These are phyloP conservation scores for Fusarium sterilihyphosum DNA, from an alignment of 2,329 filamentous ascomycete species.

Conservation along the genomic window DNA sequence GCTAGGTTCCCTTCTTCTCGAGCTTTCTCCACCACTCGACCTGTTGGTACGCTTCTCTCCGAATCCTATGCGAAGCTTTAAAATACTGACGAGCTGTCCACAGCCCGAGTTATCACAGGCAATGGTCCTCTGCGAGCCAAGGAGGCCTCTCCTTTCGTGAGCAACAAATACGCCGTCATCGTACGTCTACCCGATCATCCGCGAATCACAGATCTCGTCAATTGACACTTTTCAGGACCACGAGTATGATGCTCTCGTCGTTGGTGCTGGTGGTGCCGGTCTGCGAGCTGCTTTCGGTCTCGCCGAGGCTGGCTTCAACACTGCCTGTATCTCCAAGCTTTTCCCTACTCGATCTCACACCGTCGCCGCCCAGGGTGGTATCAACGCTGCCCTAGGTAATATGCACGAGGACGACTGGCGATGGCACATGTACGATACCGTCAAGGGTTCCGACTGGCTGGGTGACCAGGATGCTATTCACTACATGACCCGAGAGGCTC, in stretches of 20 bases:
- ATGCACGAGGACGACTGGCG: constrained; percentile 99
- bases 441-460: constrained; percentile 97
- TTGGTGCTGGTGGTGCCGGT: constrained; percentile 84
- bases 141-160: constrained; percentile 88
- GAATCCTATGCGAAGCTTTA: constrained; percentile 2
- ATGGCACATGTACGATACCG: constrained; percentile 99
- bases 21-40: constrained; percentile 87
- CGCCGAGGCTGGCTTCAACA: constrained; percentile 89
- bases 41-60: constrained; percentile 69
- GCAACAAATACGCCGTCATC: constrained; percentile 93
- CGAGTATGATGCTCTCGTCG: constrained; percentile 97
- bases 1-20: constrained; percentile 73
- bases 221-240: constrained; percentile 73
- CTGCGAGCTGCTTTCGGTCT: constrained; percentile 86
- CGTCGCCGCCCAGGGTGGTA: constrained; percentile 83
- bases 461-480: constrained; percentile 98
- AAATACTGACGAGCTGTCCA: constrained; percentile 24
- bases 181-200: constrained; percentile 61
- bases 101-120: constrained; percentile 81
- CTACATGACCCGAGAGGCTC: constrained; percentile 97
- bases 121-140: constrained; percentile 89
- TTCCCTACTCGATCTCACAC: constrained; percentile 89
- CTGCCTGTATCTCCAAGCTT: constrained; percentile 86
- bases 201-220: constrained; percentile 13
- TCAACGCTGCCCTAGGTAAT: constrained; percentile 90